Base-by-base conservation (phyloP, 1,139 yeast species). In the Pichia sp. region DNA sequence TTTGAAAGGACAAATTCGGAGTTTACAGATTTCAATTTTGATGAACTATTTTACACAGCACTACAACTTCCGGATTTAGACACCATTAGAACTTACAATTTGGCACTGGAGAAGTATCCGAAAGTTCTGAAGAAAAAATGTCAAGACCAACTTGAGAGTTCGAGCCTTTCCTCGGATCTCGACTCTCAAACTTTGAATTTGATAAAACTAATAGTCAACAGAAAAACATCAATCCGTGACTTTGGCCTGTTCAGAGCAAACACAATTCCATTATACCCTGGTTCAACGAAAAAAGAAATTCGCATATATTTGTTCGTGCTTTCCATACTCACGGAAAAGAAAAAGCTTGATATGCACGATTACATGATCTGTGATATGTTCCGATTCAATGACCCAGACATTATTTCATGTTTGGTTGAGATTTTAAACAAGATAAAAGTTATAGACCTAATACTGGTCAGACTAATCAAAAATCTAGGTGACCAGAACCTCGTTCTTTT, bases 291-390 rank as follows among this genome's bases (percentile, higher is more conserved):
- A n/a, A 19, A 41, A 6, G 44, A 41, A 18, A 34, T 40, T 10
- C 30, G 51, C n/a, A 16, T 51, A 19, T 51, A 45, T 36, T 25
- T 48, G n/a, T 48, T 22, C 13, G 16, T 39, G 4, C 28, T 44
- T 5, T 19, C 5, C 4, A 28, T 28, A 37, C 13, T 7, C 5
- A 21, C 42, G 10, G 18, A 23, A 7, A 10, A 18, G 12, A 47
- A 36, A 31, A 10, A 10, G 1, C 40, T 51, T n/a, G 48, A 48
- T 16, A 23, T 28, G n/a, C 34, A 43, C 4, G 50, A 54, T 45
- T 40, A 48, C 9, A 54, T 54, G 30, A 45, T 54, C 4, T 46
- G 45, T 23, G 57, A 52, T 44, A 45, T 54, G 48, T 54, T 54
- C 30, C 49, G 50, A 25, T 49, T 41, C 34, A 41, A 40, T 7